Evolutionary conservation across 2,329 filamentous ascomycete genomes (phyloP).

Genomic region (Cladosporium phlei): DNA sequence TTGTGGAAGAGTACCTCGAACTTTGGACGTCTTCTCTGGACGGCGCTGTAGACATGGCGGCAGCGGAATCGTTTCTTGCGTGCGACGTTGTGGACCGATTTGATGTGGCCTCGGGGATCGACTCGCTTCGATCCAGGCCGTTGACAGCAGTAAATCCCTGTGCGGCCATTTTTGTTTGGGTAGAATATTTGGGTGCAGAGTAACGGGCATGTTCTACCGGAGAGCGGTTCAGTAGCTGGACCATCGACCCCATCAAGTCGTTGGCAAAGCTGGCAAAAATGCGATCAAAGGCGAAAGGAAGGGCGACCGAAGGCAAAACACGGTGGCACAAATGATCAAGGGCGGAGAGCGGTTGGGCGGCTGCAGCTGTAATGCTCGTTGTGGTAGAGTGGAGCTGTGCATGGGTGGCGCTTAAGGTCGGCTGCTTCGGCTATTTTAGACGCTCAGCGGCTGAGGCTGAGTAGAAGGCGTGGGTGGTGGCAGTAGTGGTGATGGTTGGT

Average conservation of each 20-base stretch:
- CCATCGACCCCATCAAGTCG: constrained; percentile 6
- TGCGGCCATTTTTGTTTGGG: not conserved
- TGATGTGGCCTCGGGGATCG: not conserved
- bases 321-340: not conserved
- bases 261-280: too few species aligned
- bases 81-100: not conserved
- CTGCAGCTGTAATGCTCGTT: constrained; percentile 7
- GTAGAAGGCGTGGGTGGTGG: too few species aligned
- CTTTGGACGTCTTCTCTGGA: not conserved
- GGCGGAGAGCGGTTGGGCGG: constrained; percentile 5
- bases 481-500: too few species aligned
- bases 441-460: constrained; percentile 6
- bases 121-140: not conserved
- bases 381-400: constrained; percentile 2
- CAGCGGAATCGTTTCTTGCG: not conserved
- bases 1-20: not conserved
- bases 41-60: not conserved
- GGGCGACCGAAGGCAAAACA: too few species aligned
- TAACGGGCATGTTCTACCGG: constrained; percentile 2
- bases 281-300: too few species aligned
- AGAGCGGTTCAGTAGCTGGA: constrained; percentile 9
- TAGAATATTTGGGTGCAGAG: not conserved
- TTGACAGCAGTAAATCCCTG: constrained; percentile 12
- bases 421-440: constrained; percentile 13
- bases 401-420: constrained; percentile 10